Conservation (phyloP, 306 rosid genomes). For the Cucumis cinereus region DNA sequence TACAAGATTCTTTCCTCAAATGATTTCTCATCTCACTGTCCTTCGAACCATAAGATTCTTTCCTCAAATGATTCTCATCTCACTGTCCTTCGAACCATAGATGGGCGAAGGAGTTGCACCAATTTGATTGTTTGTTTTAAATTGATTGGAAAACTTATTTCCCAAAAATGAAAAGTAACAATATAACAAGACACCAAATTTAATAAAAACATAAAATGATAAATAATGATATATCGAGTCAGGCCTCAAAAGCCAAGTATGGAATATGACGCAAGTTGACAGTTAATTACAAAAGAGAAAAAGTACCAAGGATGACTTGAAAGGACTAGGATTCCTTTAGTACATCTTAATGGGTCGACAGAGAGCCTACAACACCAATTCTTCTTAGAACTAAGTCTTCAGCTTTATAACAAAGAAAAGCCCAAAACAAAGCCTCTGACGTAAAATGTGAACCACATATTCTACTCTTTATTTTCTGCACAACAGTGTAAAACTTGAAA, state of each 20-base stretch:
- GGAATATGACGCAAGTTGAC: not conserved
- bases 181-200: not conserved
- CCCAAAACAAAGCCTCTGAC: constrained; percentile 13
- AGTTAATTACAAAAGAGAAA: not conserved
- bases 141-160: no score
- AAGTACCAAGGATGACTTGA: not conserved
- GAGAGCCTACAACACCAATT: constrained; percentile 4
- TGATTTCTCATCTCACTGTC: not conserved
- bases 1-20: not conserved
- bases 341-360: not conserved
- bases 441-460: not conserved
- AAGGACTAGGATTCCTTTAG: not conserved
- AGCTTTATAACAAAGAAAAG: not conserved
- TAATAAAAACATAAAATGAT: not conserved
- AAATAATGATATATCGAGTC: not conserved
- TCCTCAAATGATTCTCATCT: not conserved
- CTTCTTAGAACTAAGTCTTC: not conserved
- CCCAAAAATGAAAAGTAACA: not conserved
- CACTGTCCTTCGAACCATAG: not conserved
- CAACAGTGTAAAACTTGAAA: constrained; percentile 9
- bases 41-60: not conserved
- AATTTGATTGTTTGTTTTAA: no score
- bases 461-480: constrained; percentile 28
- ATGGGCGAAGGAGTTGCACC: not conserved
- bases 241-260: not conserved